phyloP scores from a whole-genome alignment of 2,329 filamentous ascomycete genomes.

The Colletotrichum trifolii region DNA sequence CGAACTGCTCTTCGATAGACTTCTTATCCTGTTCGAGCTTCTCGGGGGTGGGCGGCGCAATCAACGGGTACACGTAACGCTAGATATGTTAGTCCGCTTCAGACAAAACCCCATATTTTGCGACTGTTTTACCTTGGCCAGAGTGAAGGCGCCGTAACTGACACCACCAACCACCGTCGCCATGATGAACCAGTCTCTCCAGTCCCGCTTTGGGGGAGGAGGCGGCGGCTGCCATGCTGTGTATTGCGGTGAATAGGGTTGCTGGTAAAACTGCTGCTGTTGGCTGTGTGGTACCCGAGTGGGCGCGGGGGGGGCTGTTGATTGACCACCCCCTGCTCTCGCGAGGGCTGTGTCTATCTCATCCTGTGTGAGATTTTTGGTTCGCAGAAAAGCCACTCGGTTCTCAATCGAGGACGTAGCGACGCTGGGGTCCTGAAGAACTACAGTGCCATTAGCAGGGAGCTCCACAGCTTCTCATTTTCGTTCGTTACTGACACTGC shows the following conservation, averaged over 20 bases:
- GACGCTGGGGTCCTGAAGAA: slow-evolving; percentile 94
- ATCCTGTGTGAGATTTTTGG: slow-evolving; percentile 96
- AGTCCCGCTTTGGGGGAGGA: slow-evolving; percentile 82
- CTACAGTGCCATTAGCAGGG: slow-evolving; percentile 53
- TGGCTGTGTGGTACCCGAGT: slow-evolving; percentile 54
- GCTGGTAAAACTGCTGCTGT: slow-evolving; percentile 59
- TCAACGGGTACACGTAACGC: slow-evolving; percentile 91
- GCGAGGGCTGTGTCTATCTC: slow-evolving; percentile 89
- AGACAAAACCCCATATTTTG: background rate
- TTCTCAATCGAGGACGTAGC: slow-evolving; percentile 91
- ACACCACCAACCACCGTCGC: slow-evolving; percentile 93
- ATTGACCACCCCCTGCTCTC: slow-evolving; percentile 71
- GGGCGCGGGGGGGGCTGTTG: slow-evolving; percentile 51
- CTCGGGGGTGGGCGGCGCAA: slow-evolving; percentile 92
- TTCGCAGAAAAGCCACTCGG: slow-evolving; percentile 90
- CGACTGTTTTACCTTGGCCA: slow-evolving; percentile 77
- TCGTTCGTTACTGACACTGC: slow-evolving; percentile 53
- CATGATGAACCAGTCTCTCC: slow-evolving; percentile 99
- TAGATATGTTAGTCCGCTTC: slow-evolving; percentile 50
- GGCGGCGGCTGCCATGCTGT: slow-evolving; percentile 69
- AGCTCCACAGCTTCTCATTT: background rate
- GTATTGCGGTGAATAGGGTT: slow-evolving; percentile 61
- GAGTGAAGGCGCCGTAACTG: slow-evolving; percentile 86
- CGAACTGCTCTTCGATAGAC: slow-evolving; percentile 91
- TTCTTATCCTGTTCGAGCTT: slow-evolving; percentile 95